These are phyloP conservation scores for Nymphaea thermarum DNA, from an alignment of 164 flowering plant species.

Conservation along the genomic window DNA sequence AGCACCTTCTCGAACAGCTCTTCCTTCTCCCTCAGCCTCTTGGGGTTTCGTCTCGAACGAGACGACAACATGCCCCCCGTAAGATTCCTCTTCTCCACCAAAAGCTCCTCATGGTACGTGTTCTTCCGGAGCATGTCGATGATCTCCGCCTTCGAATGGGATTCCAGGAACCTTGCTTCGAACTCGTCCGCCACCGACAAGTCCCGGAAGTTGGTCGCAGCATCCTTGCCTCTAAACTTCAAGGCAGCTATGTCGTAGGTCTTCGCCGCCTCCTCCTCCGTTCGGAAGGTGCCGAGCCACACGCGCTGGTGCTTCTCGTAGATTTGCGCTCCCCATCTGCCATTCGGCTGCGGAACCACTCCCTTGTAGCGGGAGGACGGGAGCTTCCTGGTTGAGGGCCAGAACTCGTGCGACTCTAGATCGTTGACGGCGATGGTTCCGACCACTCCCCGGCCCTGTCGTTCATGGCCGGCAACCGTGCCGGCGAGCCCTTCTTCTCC, in stretches of 20 bases:
- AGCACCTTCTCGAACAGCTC: conserved; percentile 72
- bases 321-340: conserved; percentile 25
- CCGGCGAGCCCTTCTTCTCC: conserved; percentile 4
- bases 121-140: conserved; percentile 91
- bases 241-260: background rate
- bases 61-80: background rate
- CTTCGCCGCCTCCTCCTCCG: conserved; percentile 7
- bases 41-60: background rate
- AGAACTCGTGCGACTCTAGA: conserved; percentile 46
- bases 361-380: conserved; percentile 22
- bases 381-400: background rate
- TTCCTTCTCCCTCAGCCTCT: conserved; percentile 6
- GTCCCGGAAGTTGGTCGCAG: conserved; percentile 3
- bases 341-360: conserved; percentile 27
- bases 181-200: conserved; percentile 19
- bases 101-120: conserved; percentile 73
- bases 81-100: conserved; percentile 37
- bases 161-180: conserved; percentile 38
- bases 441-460: conserved; percentile 52
- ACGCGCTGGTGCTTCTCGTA: conserved; percentile 25
- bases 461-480: conserved; percentile 24
- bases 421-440: conserved; percentile 49
- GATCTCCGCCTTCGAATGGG: conserved; percentile 77
- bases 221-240: conserved; percentile 4
- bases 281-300: conserved; percentile 19